Evolutionary conservation across 768 basidiomycete genomes (phyloP).

Genomic region (Rhizopogon salebrosus): DNA sequence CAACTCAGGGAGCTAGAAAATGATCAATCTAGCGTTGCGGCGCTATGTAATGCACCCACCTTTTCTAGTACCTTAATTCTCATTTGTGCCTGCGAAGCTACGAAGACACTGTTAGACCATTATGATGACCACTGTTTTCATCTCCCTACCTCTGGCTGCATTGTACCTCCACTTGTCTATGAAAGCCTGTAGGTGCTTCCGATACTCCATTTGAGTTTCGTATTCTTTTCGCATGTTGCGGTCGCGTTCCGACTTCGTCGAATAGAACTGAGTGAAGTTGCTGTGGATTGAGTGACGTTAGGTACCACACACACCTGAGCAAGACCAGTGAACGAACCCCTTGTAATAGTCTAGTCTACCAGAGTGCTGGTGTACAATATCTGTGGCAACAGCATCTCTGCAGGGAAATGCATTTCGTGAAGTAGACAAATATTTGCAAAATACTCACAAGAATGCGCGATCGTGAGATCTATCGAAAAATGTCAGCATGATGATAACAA

Average conservation of each 20-base stretch:
- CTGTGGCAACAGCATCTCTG: constrained; percentile 93
- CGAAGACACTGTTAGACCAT: constrained; percentile 4
- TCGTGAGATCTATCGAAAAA: constrained; percentile 75
- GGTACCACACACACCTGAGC: neutral
- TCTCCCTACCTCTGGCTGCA: constrained; percentile 72
- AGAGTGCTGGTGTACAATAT: constrained; percentile 96
- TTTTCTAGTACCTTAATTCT: constrained; percentile 78
- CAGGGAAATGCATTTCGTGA: constrained; percentile 1
- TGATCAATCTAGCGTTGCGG: neutral
- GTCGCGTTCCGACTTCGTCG: constrained; percentile 94
- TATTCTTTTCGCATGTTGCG: constrained; percentile 91
- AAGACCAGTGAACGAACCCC: constrained; percentile 47
- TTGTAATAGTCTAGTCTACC: constrained; percentile 95
- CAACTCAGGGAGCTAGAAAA: constrained; percentile 75
- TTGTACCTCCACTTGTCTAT: constrained; percentile 99
- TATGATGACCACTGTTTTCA: neutral
- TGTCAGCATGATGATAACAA: constrained; percentile 6
- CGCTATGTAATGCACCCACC: constrained; percentile 28
- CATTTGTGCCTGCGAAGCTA: constrained; percentile 83
- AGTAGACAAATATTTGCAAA: neutral
- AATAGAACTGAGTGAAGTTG: constrained; percentile 98
- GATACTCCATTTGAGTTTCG: constrained; percentile 92
- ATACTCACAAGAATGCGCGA: constrained; percentile 81
- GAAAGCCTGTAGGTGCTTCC: constrained; percentile 94
- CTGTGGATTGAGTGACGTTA: constrained; percentile 30